These are phyloP conservation scores for Cyclotella atomus DNA, from an alignment of 108 stramenopile genomes.

Conservation along the genomic window DNA sequence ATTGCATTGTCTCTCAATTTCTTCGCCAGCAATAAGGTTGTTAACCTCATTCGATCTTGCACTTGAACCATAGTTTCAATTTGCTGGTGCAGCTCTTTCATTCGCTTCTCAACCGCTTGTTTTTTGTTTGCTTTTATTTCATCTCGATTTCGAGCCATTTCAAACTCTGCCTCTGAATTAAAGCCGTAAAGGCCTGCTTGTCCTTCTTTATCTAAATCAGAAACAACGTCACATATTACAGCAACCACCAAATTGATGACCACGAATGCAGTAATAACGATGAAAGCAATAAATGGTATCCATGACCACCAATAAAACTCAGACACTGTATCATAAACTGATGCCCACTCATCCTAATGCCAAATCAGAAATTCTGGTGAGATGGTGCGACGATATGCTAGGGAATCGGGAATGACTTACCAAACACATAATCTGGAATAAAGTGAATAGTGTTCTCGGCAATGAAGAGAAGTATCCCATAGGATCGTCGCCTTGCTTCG, in stretches of 20 bases:
- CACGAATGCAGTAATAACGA: conserved; percentile 38
- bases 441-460: conserved; percentile 60
- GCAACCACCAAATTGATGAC: conserved; percentile 49
- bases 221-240: conserved; percentile 50
- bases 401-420: conserved; percentile 34
- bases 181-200: conserved; percentile 5
- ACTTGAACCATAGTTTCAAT: conserved; percentile 8
- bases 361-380: neutral
- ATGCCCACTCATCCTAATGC: neutral
- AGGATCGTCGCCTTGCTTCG: neutral
- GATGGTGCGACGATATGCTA: neutral
- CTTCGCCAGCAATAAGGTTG: neutral
- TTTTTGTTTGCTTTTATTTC: neutral
- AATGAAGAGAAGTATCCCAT: conserved; percentile 58
- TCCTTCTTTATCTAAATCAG: conserved; percentile 3
- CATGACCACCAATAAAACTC: conserved; percentile 45
- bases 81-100: conserved; percentile 13
- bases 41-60: conserved; percentile 15
- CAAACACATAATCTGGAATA: conserved; percentile 78
- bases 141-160: neutral
- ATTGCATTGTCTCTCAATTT: neutral
- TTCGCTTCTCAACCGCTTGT: neutral
- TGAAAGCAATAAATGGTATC: conserved; percentile 32
- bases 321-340: neutral
- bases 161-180: neutral